Evolutionary conservation across 805 yeast genomes (phyloP).

Genomic region (Cyberlindnera lachancei): DNA sequence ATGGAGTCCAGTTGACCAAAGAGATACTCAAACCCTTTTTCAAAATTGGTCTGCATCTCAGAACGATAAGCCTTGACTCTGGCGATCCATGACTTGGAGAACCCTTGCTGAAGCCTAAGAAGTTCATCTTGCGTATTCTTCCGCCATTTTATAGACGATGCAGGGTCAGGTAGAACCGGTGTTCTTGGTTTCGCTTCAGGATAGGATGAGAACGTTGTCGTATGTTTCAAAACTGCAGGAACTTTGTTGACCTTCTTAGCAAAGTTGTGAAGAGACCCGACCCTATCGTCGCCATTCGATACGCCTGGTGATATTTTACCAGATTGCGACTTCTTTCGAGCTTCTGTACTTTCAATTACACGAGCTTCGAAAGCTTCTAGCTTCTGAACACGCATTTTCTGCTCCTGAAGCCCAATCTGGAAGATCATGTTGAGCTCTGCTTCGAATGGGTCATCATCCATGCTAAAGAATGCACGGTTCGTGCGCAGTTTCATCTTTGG

Average conservation of each 20-base stretch:
- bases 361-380: conserved; percentile 31
- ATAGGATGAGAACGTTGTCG: conserved; percentile 4
- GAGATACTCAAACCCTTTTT: conserved; percentile 31
- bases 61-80: conserved; percentile 44
- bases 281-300: conserved; percentile 4
- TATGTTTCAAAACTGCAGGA: conserved; percentile 1
- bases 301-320: conserved; percentile 4
- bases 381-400: conserved; percentile 51
- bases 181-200: conserved; percentile 1
- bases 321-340: conserved; percentile 1
- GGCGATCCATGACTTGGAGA: conserved; percentile 65
- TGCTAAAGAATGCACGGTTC: conserved; percentile 47
- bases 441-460: conserved; percentile 91
- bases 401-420: conserved; percentile 62
- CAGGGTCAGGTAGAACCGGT: not conserved
- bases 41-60: conserved; percentile 32
- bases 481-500: conserved; percentile 54
- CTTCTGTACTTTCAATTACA: conserved; percentile 14
- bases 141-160: not conserved
- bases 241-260: conserved; percentile 4
- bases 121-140: not conserved
- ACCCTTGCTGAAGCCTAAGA: conserved; percentile 31
- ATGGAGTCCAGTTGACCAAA: conserved; percentile 32
- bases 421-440: conserved; percentile 56
- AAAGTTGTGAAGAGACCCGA: conserved; percentile 1